Percentiles rank a stretch among this genome's conserved stretches.
Evolutionary conservation across 768 basidiomycete species (phyloP).

Genomic region (Pleurotus platypus): DNA sequence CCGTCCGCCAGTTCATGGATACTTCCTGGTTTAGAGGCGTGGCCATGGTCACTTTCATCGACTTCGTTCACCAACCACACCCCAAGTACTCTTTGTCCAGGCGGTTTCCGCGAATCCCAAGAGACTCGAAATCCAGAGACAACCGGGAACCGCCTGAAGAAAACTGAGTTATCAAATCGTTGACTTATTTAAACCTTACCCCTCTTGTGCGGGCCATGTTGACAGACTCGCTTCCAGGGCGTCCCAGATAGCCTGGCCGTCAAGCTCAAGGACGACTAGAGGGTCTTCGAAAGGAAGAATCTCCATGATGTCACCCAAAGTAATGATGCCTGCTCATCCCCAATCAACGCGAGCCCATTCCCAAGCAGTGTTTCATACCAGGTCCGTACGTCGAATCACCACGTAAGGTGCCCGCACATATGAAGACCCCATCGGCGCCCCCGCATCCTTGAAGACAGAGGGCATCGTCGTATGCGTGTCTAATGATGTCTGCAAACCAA

Average conservation of each 20-base stretch:
- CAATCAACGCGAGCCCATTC: not conserved
- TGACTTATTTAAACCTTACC: constrained; percentile 37
- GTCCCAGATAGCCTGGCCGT: constrained; percentile 77
- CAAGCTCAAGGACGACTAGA: constrained; percentile 74
- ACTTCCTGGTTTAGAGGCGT: constrained; percentile 16
- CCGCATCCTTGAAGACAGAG: constrained; percentile 52
- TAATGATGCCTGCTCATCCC: constrained; percentile 53
- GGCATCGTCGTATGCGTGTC: constrained; percentile 79
- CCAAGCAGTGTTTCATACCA: constrained; percentile 36
- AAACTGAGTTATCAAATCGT: not conserved
- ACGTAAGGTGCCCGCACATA: constrained; percentile 80
- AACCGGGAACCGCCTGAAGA: constrained; percentile 77
- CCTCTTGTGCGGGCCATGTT: constrained; percentile 90
- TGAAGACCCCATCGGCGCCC: constrained; percentile 77
- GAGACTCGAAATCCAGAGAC: constrained; percentile 80
- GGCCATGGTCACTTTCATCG: constrained; percentile 23
- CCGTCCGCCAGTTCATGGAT: constrained; percentile 33
- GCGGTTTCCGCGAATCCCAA: constrained; percentile 78
- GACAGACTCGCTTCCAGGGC: constrained; percentile 68
- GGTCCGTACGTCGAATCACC: constrained; percentile 85
- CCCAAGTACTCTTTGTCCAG: constrained; percentile 70
- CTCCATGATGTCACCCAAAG: constrained; percentile 83
- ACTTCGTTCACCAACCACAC: constrained; percentile 56
- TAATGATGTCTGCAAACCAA: constrained; percentile 82
- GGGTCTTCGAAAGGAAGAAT: constrained; percentile 90